phyloP scores from a whole-genome alignment of 2,329 filamentous ascomycete species.

The Botrytis fragariae region DNA sequence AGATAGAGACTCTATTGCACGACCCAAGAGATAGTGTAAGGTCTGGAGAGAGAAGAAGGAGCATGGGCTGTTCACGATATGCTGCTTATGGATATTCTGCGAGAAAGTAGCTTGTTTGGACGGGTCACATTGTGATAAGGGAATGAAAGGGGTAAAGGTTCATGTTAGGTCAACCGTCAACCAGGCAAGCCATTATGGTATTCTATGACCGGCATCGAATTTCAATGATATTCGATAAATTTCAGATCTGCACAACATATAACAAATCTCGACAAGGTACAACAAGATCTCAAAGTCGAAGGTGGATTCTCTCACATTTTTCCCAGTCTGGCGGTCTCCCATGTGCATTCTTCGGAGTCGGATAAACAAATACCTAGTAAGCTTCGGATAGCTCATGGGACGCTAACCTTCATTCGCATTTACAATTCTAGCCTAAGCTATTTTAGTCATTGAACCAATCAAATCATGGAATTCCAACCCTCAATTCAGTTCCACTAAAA shows the following conservation, averaged over 20 bases:
- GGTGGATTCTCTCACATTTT: background rate
- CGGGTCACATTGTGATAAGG: background rate
- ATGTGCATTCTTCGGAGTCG: background rate
- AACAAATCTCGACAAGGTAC: background rate
- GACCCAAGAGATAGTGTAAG: no score
- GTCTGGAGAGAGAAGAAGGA: background rate
- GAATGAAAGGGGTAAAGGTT: background rate
- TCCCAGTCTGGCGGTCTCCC: background rate
- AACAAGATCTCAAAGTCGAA: background rate
- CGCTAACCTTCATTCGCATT: conserved; percentile 11
- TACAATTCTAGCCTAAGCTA: background rate
- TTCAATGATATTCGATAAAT: background rate
- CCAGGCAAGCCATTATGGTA: background rate
- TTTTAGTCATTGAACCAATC: background rate
- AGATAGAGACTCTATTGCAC: background rate
- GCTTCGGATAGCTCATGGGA: background rate
- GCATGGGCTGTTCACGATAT: no score
- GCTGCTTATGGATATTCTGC: background rate
- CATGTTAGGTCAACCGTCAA: background rate
- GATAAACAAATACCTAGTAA: background rate
- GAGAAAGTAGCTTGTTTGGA: background rate
- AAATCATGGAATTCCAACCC: background rate
- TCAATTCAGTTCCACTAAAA: background rate
- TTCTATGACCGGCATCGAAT: background rate
- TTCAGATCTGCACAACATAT: background rate